Evolutionary conservation across 2,329 filamentous ascomycete species (phyloP), one percentile per base, ranked within the genome.

Genomic region (Sordariomycetes sp.): DNA sequence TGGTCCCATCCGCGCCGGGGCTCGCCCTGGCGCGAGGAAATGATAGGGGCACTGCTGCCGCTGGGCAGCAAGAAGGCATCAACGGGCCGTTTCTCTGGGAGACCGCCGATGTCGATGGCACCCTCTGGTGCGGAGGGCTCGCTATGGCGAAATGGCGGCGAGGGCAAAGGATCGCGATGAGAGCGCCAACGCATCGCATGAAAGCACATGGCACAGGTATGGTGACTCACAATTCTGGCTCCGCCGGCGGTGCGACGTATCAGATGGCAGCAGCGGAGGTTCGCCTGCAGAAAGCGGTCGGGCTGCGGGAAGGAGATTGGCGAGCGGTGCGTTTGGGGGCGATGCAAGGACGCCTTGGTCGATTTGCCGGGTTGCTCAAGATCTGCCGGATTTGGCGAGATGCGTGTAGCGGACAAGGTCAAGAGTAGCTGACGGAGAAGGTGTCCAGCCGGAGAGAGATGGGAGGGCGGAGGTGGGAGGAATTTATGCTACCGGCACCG

Each of bases 191-290:
- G 50, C 55, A 57, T 57, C 55, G 48, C 55, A 24, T 48, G 24
- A 28, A 18, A 35, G 14, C 16, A 53, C 55, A 53, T 53, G 20
- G 46, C 34, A 57, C 55, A 57, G 55, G 22, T 40, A 51, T 28
- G 46, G 37, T 57, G 55, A 57, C 55, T 57, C 55, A 57, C 55
- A 57, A 57, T 57, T 57, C 53, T 57, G 55, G 55, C 18, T 28
- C 55, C 55, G 32, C 22, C 46, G 22, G 14, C 24, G 34, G 55
- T 50, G 32, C 37, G 48, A 53, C 55, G 55, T 57, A 57, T 57
- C 32, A 57, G 48, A 35, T 24, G 43, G 24, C n/a, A 43, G 48
- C 37, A 16, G 46, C 48, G 20, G 28, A 25, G 32, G 54, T 55
- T 34, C 34, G 34, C 34, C n/a, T 40, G 34, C 53, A 54, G 53